Evolutionary conservation across 495 filamentous ascomycete species (phyloP).

Genomic region (Talaromyces ruber): DNA sequence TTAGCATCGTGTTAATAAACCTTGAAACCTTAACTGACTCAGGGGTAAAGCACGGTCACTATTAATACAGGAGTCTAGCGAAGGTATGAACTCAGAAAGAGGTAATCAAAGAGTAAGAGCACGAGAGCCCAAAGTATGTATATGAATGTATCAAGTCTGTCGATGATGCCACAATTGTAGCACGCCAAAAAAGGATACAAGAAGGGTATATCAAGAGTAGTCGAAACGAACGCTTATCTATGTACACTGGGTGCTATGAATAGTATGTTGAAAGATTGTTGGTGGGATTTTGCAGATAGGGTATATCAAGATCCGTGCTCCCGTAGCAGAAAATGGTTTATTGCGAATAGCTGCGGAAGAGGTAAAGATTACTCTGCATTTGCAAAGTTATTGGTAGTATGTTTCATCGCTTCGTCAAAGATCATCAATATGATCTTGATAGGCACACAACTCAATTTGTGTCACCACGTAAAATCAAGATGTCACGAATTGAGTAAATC

Average conservation of each 20-base stretch:
- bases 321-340: not conserved
- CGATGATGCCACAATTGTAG: not conserved
- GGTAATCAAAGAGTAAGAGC: not conserved
- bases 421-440: not conserved
- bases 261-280: not conserved
- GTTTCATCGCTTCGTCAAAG: not conserved
- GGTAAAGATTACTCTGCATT: not conserved
- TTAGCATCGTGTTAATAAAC: not conserved
- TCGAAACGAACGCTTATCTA: not conserved
- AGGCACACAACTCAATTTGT: not conserved
- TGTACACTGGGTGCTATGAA: not conserved
- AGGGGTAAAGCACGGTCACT: not conserved
- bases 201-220: not conserved
- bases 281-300: not conserved
- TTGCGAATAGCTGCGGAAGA: not conserved
- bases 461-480: not conserved
- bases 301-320: not conserved
- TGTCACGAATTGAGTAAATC: not conserved
- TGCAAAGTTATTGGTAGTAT: not conserved
- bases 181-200: not conserved
- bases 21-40: not conserved
- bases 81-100: not conserved
- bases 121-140: not conserved
- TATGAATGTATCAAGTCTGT: not conserved
- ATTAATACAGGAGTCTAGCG: not conserved